phyloP scores from a whole-genome alignment of 305 asterid species.

The Fraxinus sp. region DNA sequence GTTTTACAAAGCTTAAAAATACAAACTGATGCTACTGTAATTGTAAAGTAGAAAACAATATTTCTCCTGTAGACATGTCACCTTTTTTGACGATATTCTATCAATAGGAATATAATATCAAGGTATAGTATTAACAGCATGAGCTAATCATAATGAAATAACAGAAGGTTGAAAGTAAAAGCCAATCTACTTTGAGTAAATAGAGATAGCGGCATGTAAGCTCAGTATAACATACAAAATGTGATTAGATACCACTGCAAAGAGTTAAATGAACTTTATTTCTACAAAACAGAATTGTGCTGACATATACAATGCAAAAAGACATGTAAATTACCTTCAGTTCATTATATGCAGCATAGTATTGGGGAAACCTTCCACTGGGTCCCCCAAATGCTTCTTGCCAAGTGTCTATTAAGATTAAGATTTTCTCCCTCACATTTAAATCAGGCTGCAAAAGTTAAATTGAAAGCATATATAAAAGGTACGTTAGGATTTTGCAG shows the following conservation, averaged over 20 bases:
- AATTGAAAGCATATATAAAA: slow-evolving; percentile 17
- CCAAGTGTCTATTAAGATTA: slow-evolving; percentile 85
- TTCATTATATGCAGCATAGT: slow-evolving; percentile 84
- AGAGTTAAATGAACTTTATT: not conserved
- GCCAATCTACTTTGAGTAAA: not conserved
- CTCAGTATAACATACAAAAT: not conserved
- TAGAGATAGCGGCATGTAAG: not conserved
- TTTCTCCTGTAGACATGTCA: not conserved
- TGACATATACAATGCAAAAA: not conserved
- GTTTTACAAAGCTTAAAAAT: not conserved
- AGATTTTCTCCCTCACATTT: slow-evolving; percentile 93
- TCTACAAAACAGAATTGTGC: not conserved
- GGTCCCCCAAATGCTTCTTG: slow-evolving; percentile 96
- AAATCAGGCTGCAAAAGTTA: slow-evolving; percentile 76
- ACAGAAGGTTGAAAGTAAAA: not conserved
- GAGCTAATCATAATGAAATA: not conserved
- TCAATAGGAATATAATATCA: not conserved
- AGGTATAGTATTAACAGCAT: not conserved
- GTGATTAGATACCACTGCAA: not conserved
- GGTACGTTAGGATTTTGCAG: not conserved
- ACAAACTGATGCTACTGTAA: not conserved
- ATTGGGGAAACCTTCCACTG: slow-evolving; percentile 82
- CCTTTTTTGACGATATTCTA: not conserved
- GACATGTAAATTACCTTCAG: slow-evolving; percentile 53
- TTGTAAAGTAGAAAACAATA: not conserved